Percentiles rank a stretch among this genome's conserved stretches.
Conservation (phyloP, 2,329 filamentous ascomycete genomes). For the Stylonectria norvegica region DNA sequence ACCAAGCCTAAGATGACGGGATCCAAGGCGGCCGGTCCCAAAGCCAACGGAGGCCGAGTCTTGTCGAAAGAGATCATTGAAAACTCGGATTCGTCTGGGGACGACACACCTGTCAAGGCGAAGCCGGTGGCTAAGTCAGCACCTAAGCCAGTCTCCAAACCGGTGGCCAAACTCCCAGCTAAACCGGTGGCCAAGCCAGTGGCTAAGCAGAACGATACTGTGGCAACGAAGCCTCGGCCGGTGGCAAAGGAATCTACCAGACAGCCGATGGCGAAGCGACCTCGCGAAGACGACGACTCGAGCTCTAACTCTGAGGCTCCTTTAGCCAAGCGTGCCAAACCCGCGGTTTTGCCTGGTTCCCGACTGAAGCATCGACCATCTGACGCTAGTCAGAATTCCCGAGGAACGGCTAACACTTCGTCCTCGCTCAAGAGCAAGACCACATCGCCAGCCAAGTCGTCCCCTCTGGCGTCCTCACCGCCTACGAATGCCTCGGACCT, state of each 20-base stretch:
- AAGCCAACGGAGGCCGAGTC: constrained; percentile 41
- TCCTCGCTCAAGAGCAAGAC: constrained; percentile 49
- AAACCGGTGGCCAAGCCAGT: not conserved
- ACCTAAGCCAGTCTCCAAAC: constrained; percentile 22
- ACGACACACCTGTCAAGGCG: constrained; percentile 40
- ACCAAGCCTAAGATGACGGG: constrained; percentile 39
- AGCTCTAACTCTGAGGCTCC: constrained; percentile 58
- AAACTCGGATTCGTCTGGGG: constrained; percentile 55
- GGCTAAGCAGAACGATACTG: not conserved
- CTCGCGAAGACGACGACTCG: constrained; percentile 51
- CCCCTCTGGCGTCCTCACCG: constrained; percentile 61
- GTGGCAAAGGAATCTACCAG: constrained; percentile 18
- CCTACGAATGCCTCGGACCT: constrained; percentile 64
- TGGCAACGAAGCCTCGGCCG: not conserved
- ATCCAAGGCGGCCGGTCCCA: constrained; percentile 29
- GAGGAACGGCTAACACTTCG: constrained; percentile 32
- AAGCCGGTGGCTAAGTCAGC: constrained; percentile 32
- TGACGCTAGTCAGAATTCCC: constrained; percentile 48
- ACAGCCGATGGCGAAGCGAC: constrained; percentile 44
- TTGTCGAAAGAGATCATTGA: constrained; percentile 56
- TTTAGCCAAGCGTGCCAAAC: constrained; percentile 56
- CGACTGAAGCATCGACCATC: constrained; percentile 45
- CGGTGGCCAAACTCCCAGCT: constrained; percentile 31
- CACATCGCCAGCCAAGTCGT: constrained; percentile 60
- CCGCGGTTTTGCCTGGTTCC: constrained; percentile 35